phyloP scores from a whole-genome alignment of 2,329 filamentous ascomycete genomes.

The Fusarium decemcellulare region DNA sequence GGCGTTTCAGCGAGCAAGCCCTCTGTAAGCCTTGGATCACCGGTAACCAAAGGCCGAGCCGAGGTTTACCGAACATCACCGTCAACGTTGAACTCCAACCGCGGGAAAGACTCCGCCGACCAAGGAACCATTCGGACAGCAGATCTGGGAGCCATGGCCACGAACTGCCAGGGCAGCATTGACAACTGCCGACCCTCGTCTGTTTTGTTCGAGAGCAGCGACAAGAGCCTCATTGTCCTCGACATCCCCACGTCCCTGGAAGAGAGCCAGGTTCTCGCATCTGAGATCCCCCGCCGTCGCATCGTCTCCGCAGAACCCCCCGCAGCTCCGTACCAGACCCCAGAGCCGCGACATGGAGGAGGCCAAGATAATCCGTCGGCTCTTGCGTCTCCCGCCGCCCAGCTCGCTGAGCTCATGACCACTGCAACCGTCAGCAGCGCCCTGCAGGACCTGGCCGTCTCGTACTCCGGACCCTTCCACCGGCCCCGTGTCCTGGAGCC shows the following conservation, averaged over 20 bases:
- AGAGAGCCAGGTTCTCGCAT: constrained; percentile 69
- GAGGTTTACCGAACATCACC: constrained; percentile 49
- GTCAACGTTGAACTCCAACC: constrained; percentile 26
- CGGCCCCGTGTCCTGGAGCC: constrained; percentile 55
- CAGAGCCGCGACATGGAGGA: constrained; percentile 60
- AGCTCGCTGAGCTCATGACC: constrained; percentile 69
- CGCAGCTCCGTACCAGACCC: constrained; percentile 63
- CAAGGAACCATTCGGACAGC: constrained; percentile 12
- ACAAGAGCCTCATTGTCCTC: constrained; percentile 68
- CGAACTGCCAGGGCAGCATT: background rate
- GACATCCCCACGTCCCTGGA: constrained; percentile 81
- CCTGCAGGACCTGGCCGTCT: constrained; percentile 53
- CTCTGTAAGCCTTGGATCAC: constrained; percentile 13
- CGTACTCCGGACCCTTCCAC: constrained; percentile 61
- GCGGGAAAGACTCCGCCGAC: constrained; percentile 15
- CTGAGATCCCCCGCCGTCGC: constrained; percentile 53
- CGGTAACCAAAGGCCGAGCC: constrained; percentile 48
- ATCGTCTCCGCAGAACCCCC: constrained; percentile 62
- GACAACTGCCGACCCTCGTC: constrained; percentile 39
- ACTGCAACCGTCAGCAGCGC: constrained; percentile 61
- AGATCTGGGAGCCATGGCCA: constrained; percentile 22
- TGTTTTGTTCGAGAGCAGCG: constrained; percentile 51
- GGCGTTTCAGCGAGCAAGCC: background rate
- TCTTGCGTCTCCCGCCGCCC: constrained; percentile 59
- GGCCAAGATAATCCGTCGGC: constrained; percentile 48